A percentile compares a stretch with the other conserved stretches of the same genome.
phyloP scores from a whole-genome alignment of 108 stramenopile species.

The Skeletonema tropicum region DNA sequence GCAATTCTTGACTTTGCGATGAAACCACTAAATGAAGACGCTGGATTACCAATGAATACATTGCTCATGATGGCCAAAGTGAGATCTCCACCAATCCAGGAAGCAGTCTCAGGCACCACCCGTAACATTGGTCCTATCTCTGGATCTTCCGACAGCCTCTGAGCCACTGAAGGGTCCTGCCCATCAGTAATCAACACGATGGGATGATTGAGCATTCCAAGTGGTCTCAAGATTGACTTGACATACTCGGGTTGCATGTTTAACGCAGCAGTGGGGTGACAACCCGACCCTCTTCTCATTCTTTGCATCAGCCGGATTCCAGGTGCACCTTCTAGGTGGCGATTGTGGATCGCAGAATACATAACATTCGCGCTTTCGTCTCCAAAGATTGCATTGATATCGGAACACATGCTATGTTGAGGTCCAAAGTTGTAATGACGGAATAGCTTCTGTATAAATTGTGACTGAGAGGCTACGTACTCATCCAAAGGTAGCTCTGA shows the following conservation, averaged over 20 bases:
- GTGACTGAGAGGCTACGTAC: not conserved
- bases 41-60: slow-evolving; percentile 10
- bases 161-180: not conserved
- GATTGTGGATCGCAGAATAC: slow-evolving; percentile 5
- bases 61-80: slow-evolving; percentile 3
- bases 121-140: slow-evolving; percentile 11
- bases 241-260: slow-evolving; percentile 6
- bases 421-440: not conserved
- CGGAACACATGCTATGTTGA: not conserved
- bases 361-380: not conserved
- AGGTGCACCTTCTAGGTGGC: not conserved
- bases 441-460: not conserved
- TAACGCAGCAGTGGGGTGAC: slow-evolving; percentile 4
- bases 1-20: slow-evolving; percentile 7
- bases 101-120: not conserved
- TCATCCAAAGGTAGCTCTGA: not conserved
- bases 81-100: not conserved
- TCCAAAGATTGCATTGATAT: slow-evolving; percentile 5
- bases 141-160: not conserved
- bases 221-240: not conserved
- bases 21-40: slow-evolving; percentile 2
- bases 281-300: not conserved
- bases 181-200: slow-evolving; percentile 11
- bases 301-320: not conserved
- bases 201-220: slow-evolving; percentile 7